Conservation (phyloP, 805 yeast genomes). For the Priceomyces fermenticarens region DNA sequence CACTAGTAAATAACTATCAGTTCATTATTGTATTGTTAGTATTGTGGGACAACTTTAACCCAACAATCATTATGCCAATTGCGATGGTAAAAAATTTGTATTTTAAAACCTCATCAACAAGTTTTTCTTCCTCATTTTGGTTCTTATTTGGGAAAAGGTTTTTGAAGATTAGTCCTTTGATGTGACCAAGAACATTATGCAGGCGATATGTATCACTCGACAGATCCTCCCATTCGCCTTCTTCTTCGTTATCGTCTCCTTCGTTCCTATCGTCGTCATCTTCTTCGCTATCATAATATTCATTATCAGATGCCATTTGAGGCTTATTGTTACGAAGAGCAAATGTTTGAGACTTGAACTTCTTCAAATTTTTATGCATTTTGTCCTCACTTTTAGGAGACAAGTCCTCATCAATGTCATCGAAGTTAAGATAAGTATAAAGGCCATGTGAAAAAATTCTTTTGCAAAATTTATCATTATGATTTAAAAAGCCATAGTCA, state of each 20-base stretch:
- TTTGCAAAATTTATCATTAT: conserved; percentile 20
- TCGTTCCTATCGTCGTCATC: conserved; percentile 12
- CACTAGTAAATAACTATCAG: conserved; percentile 1
- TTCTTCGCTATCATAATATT: conserved; percentile 6
- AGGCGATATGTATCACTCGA: conserved; percentile 3
- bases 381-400: conserved; percentile 8
- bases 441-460: conserved; percentile 27
- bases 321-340: conserved; percentile 7
- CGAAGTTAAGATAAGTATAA: conserved; percentile 20
- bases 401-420: conserved; percentile 16
- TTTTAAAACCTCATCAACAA: conserved; percentile 39
- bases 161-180: conserved; percentile 34
- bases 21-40: conserved; percentile 7
- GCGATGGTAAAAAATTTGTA: conserved; percentile 42
- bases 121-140: conserved; percentile 18
- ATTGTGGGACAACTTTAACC: conserved; percentile 31
- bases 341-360: conserved; percentile 36
- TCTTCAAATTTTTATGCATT: conserved; percentile 20
- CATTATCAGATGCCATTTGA: conserved; percentile 7
- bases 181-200: conserved; percentile 22
- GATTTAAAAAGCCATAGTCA: conserved; percentile 28
- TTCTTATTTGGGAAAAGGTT: conserved; percentile 6
- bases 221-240: conserved; percentile 12
- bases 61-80: conserved; percentile 39
- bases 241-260: conserved; percentile 13